Base-by-base conservation (phyloP, 2,329 filamentous ascomycete genomes). In the Fusarium longipes region DNA sequence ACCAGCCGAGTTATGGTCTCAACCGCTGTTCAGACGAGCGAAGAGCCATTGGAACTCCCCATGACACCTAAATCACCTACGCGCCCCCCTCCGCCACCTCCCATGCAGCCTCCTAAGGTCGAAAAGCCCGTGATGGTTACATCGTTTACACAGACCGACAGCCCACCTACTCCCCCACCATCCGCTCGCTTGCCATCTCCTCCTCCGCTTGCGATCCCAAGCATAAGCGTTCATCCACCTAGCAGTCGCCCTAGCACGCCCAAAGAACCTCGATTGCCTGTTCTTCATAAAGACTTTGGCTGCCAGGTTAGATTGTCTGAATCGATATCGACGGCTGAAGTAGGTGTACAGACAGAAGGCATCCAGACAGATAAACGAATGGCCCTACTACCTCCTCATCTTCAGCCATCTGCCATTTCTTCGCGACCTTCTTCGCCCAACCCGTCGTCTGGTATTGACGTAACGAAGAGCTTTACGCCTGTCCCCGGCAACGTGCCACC, bases 161-260 rank as follows among this genome's bases (percentile, higher is more conserved):
- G 70, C 32, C 51, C 57, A 8, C 42, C 65, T 17, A 38, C 59
- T 29, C 70, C 33, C 15, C 29, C 38, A 10, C 44, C 51, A 17
- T 43, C 51, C 6, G 54, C 35, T 15, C n/a, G 44, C 3, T 73
- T 78, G 6, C 72, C 77, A 10, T 54, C 70, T 48, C 78, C 68
- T 45, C 74, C 79, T 57, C 80, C 82, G 68, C 78, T 87, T 60
- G 74, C 83, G 6, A 91, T 97, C 63, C 95, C 95, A 1, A 92
- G 90, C 72, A 99, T 99, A 75, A 91, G 93, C 56, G 93, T 99
- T 50, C 92, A 97, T 70, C 96, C 96, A 30, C 95, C 96, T 1
- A 88, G 86, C 5, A 97, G 93, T 55, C 87, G 91, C 45, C 93
- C 95, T n/a, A 83, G 89, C 6, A 93, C 93, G 3, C 93, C 93